These are phyloP conservation scores for Mimosa pudica DNA, from an alignment of 306 rosid genomes.

Conservation along the genomic window DNA sequence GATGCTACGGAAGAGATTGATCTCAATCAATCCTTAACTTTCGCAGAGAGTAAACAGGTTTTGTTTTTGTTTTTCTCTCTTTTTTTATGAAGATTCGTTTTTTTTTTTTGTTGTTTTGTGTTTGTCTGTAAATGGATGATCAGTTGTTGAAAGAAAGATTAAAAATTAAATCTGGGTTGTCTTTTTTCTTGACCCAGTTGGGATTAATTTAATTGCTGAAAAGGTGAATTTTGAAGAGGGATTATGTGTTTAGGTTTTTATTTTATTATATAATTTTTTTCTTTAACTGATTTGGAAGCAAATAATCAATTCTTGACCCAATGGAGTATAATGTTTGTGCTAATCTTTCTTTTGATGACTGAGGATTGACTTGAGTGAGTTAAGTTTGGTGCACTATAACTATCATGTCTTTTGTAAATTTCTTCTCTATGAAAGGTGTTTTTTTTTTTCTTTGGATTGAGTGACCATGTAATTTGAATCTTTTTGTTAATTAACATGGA, in stretches of 20 bases:
- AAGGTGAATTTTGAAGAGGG: background rate
- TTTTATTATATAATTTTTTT: background rate
- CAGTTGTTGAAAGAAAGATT: background rate
- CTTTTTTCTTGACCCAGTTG: background rate
- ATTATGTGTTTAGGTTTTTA: background rate
- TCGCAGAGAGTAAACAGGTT: slow-evolving; percentile 66
- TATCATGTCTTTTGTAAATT: no score
- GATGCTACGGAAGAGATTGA: slow-evolving; percentile 38
- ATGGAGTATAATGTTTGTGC: no score
- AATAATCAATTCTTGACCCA: background rate
- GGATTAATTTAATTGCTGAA: background rate
- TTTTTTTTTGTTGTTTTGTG: background rate
- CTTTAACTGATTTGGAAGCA: background rate
- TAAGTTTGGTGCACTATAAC: no score
- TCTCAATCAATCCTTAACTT: slow-evolving; percentile 52
- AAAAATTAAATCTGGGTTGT: background rate
- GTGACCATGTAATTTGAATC: no score
- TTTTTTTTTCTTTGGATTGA: no score
- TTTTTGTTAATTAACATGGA: no score
- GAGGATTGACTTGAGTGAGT: no score
- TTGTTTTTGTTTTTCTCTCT: slow-evolving; percentile 29
- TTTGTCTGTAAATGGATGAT: background rate
- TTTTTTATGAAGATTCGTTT: background rate
- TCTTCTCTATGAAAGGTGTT: no score
- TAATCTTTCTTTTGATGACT: no score